Base-by-base conservation (phyloP, 2,329 filamentous ascomycete genomes). In the Ceratocystiopsis minuta region DNA sequence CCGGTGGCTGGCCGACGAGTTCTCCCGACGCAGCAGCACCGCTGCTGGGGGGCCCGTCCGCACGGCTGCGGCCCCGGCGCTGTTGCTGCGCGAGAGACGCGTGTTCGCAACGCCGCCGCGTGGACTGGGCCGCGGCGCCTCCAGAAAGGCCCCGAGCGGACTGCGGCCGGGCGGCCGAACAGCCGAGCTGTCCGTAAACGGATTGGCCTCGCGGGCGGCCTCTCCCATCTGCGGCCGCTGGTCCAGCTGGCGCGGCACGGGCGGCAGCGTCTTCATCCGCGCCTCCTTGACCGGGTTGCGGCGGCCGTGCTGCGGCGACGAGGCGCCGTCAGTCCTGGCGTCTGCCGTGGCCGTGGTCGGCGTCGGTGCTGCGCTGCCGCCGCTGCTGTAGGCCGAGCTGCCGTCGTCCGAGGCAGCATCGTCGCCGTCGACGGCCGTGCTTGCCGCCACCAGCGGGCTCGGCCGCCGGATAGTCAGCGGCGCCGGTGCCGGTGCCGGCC, bases 91-190 rank as follows among this genome's bases (percentile, higher is more conserved):
- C 14, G 52, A 39, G 5, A 57, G 24, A 10, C 24, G 24, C 24
- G 24, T 54, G 31, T 56, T 40, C 38, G 54, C 58, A 50, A 64
- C 64, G 28, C 63, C 63, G 16, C 64, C 63, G 1, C 53, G 60
- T 2, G 62, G 33, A 12, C 33, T 34, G 3, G 11, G 24, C 24
- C 24, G 24, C 6, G 24, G 9, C 24, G 24, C 24, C 24, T 28
- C 24, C 11, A 28, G 24, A 10, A 28, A 28, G 4, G n/a, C n/a
- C n/a, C n/a, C n/a, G n/a, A n/a, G n/a, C n/a, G n/a, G n/a, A n/a
- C n/a, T n/a, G n/a, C n/a, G n/a, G n/a, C n/a, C n/a, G n/a, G 24
- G 24, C 24, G 24, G 11, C 24, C 24, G 24, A 6, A 28, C 24
- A 10, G 24, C 24, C 24, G 24, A 28, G 24, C 24, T 28, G 24